Evolutionary conservation across 73 alveolate species (phyloP).

Genomic region (Tetrahymena thermophila): DNA sequence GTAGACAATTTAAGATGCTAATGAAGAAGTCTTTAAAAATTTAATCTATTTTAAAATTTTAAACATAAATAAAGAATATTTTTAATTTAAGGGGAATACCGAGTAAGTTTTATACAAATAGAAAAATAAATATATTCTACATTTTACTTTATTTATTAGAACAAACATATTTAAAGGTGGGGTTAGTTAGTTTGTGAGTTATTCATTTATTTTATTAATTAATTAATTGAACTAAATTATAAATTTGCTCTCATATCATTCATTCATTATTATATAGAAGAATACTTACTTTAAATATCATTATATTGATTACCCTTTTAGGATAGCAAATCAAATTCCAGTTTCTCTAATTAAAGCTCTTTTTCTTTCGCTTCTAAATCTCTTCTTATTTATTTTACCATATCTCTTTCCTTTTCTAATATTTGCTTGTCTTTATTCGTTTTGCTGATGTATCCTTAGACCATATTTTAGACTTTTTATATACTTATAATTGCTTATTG

Average conservation of each 20-base stretch:
- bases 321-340: neutral
- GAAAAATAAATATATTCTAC: neutral
- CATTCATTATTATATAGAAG: neutral
- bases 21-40: neutral
- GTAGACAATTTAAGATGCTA: neutral
- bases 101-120: neutral
- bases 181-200: neutral
- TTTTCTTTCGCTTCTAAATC: neutral
- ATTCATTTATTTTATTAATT: too few species aligned
- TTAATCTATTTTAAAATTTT: neutral
- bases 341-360: neutral
- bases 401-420: neutral
- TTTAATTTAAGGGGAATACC: too few species aligned
- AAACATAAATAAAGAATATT: too few species aligned
- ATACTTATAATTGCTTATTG: neutral
- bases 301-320: neutral
- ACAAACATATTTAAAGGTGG: neutral
- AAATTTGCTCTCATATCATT: neutral
- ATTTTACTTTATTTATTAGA: neutral
- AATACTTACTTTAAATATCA: neutral
- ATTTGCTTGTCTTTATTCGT: neutral
- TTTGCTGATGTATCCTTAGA: neutral
- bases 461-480: neutral
- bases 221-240: too few species aligned
- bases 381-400: neutral